These are phyloP conservation scores for Solanum hybrid DNA, from an alignment of 305 asterid species.

Conservation along the genomic window DNA sequence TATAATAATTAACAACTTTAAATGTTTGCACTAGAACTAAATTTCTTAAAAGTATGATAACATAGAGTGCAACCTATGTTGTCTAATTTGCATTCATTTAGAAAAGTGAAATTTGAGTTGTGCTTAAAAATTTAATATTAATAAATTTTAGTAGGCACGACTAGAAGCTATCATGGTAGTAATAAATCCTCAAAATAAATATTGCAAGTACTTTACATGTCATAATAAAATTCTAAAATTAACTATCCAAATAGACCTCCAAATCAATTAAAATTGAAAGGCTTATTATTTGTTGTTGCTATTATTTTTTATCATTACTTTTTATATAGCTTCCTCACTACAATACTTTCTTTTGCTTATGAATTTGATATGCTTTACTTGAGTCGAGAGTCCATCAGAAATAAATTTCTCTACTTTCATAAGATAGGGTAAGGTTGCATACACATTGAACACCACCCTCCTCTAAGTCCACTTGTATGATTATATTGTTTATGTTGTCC, in stretches of 20 bases:
- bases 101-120: background rate
- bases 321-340: background rate
- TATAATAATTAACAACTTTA: background rate
- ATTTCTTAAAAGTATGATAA: background rate
- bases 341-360: too few species aligned
- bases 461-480: background rate
- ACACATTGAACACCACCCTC: background rate
- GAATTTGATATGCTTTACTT: background rate
- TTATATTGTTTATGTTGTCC: background rate
- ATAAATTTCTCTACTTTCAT: background rate
- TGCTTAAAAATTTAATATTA: background rate
- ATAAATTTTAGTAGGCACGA: background rate
- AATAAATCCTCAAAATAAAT: background rate
- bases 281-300: background rate
- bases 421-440: background rate
- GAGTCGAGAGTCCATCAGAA: background rate
- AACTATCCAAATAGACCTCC: background rate
- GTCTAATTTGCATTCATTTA: background rate
- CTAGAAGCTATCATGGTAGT: background rate
- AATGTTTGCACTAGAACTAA: too few species aligned
- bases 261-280: background rate
- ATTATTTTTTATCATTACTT: too few species aligned
- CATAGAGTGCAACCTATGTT: background rate
- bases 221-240: background rate
- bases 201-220: background rate